Percentiles rank a stretch among this genome's conserved stretches.
phyloP scores from a whole-genome alignment of 1,284 basidiomycete genomes.

The Bjerkandera adusta region DNA sequence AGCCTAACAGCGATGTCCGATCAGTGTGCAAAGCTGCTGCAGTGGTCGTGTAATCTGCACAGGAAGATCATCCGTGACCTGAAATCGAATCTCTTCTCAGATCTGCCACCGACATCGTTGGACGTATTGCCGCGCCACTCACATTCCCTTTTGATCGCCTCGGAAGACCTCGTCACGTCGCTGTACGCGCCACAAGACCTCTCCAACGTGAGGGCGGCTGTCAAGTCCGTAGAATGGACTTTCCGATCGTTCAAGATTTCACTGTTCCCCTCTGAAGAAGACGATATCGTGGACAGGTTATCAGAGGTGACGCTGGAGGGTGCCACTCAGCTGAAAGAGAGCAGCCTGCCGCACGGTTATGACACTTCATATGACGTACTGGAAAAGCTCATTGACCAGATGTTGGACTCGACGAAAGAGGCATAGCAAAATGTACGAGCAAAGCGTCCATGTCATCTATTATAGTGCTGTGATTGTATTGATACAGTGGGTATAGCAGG shows the following conservation, averaged over 20 bases:
- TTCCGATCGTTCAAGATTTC: conserved; percentile 35
- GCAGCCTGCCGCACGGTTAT: background rate
- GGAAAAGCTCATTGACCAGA: too few relatives aligned
- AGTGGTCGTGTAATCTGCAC: conserved; percentile 55
- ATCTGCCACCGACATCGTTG: conserved; percentile 26
- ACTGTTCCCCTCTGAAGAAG: conserved; percentile 15
- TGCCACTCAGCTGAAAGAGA: conserved; percentile 5
- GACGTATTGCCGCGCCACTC: conserved; percentile 54
- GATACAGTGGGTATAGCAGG: background rate
- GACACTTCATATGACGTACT: conserved; percentile 5
- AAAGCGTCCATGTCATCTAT: too few relatives aligned
- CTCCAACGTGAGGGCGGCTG: conserved; percentile 36
- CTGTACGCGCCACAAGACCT: conserved; percentile 62
- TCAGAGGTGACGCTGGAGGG: conserved; percentile 1
- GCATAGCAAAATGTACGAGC: too few relatives aligned
- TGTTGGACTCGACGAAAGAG: too few relatives aligned
- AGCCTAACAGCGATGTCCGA: background rate
- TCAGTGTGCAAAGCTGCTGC: conserved; percentile 2
- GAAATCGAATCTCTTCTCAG: background rate
- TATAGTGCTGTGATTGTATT: too few relatives aligned
- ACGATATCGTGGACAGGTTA: conserved; percentile 1
- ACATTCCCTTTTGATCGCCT: conserved; percentile 42
- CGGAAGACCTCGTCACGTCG: conserved; percentile 63
- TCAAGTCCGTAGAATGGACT: conserved; percentile 36
- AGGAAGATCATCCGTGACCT: conserved; percentile 54